These are phyloP conservation scores for Aspergillus alliaceus DNA, from an alignment of 2,329 filamentous ascomycete species.

Conservation along the genomic window DNA sequence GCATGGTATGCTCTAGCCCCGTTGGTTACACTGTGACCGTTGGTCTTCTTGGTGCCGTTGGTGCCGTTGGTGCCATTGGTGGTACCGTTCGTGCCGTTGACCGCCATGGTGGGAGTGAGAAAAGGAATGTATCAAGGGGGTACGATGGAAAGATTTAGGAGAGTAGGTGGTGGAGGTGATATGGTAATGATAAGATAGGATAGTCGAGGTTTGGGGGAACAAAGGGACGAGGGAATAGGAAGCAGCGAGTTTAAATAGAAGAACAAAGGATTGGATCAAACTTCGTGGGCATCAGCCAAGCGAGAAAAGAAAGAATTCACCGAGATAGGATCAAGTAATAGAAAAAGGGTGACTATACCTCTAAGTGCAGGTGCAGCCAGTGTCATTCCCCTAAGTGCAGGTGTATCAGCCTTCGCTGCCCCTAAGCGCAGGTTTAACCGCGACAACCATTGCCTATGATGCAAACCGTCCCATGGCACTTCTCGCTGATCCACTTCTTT, in stretches of 20 bases:
- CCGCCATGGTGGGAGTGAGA: constrained; percentile 23
- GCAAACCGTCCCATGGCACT: neutral
- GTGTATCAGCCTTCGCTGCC: neutral
- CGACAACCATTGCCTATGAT: neutral
- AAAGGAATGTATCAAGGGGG: constrained; percentile 14
- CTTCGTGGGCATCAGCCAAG: constrained; percentile 2
- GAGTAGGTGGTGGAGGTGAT: too few species aligned
- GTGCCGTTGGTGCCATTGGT: constrained; percentile 34
- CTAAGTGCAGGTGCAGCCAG: constrained; percentile 34
- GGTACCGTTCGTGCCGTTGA: too few species aligned
- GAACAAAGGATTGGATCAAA: constrained; percentile 2
- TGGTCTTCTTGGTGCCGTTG: neutral
- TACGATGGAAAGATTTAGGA: too few species aligned
- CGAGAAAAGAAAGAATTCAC: neutral
- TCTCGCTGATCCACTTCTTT: neutral
- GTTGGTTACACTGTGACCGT: constrained; percentile 26
- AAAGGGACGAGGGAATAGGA: neutral
- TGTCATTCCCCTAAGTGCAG: neutral
- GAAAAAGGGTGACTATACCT: constrained; percentile 28
- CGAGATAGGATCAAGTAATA: constrained; percentile 9
- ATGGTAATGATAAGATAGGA: too few species aligned
- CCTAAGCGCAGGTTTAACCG: constrained; percentile 2
- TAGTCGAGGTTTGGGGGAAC: too few species aligned
- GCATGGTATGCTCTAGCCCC: constrained; percentile 64
- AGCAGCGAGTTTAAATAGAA: constrained; percentile 15